A percentile compares a stretch with the other conserved stretches of the same genome.
phyloP scores from a whole-genome alignment of 2,329 filamentous ascomycete species.

The Xylaria sp. region DNA sequence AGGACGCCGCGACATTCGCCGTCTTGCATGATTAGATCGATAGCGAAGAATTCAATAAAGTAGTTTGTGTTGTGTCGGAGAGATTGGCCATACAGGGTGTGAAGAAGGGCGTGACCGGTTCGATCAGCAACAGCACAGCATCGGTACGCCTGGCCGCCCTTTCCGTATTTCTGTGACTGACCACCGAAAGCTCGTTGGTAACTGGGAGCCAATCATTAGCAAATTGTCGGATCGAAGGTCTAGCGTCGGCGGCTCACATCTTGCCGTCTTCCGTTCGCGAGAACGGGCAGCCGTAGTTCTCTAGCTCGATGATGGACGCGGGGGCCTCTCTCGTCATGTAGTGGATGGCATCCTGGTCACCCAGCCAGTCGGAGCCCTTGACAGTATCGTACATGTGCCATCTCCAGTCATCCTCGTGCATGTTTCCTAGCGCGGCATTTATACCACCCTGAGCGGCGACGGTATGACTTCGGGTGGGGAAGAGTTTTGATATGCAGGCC shows the following conservation, averaged over 20 bases:
- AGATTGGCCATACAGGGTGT: slow-evolving; percentile 98
- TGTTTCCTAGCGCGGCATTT: slow-evolving; percentile 90
- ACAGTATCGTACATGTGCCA: slow-evolving; percentile 99
- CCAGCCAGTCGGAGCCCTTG: slow-evolving; percentile 97
- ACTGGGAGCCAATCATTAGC: slow-evolving; percentile 57
- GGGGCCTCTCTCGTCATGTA: slow-evolving; percentile 98
- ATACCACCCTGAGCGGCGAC: slow-evolving; percentile 86
- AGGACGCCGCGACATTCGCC: slow-evolving; percentile 96
- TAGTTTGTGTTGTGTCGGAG: slow-evolving; percentile 99
- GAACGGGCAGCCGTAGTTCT: slow-evolving; percentile 98
- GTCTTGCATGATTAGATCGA: slow-evolving; percentile 97
- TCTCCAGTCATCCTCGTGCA: slow-evolving; percentile 98
- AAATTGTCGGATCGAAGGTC: neutral
- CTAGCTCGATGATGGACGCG: slow-evolving; percentile 90
- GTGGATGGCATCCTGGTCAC: slow-evolving; percentile 97
- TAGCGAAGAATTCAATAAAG: slow-evolving; percentile 99
- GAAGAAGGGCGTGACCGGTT: slow-evolving; percentile 96
- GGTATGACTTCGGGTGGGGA: slow-evolving; percentile 86
- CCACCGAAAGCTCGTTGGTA: slow-evolving; percentile 99
- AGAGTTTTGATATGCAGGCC: slow-evolving; percentile 87
- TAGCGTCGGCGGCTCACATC: slow-evolving; percentile 65
- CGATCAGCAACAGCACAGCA: slow-evolving; percentile 96
- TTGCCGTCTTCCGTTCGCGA: slow-evolving; percentile 95
- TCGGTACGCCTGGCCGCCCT: slow-evolving; percentile 97
- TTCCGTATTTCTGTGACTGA: slow-evolving; percentile 93